Base-by-base conservation (phyloP, 192 early-diverging fungal genomes). In the Backusella circina region DNA sequence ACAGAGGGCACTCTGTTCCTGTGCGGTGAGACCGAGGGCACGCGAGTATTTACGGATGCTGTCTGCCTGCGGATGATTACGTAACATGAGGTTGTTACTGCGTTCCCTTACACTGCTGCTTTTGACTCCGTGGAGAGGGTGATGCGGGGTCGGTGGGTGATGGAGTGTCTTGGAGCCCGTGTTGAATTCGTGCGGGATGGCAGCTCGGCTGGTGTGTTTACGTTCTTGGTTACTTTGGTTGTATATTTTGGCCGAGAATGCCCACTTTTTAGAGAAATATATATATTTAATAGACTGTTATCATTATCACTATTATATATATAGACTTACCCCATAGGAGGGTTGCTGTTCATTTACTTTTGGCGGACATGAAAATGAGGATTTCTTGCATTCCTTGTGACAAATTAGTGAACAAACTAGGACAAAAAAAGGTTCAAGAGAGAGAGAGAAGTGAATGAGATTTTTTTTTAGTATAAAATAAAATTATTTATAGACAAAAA, bases 321-420 rank as follows among this genome's bases (percentile, higher is more conserved):
- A 70, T 10, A 54, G 39, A 12, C 75, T 57, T 74, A 77, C 79
- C 35, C 76, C 79, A 26, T 80, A 80, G 12, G 79, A 77, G 1
- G 79, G 79, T 32, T 77, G 79, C 28, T 80, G 75, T 9, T 80
- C 75, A 38, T 80, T 80, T 2, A 81, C 75, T 74, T 74, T 75
- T 5, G 76, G 74, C 16, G 77, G 74, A 38, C 82, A 83, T n/a
- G 77, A 78, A 54, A 75, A 75, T 8, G 82, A 73, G 5, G 70
- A 65, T 32, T 65, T 51, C 31, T 77, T 79, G 30, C 82, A 83
- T 31, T 79, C 70, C 12, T 83, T 71, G 23, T 83, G 82, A 30
- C 82, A 83, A 68, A 83, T 79, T 5, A 83, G 32, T 10, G 74
- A 47, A 71, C 82, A 83, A 28, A 73, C 76, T 79, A 74, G 32